These are phyloP conservation scores for Neofusicoccum sp. DNA, from an alignment of 2,329 filamentous ascomycete species.

Conservation along the genomic window DNA sequence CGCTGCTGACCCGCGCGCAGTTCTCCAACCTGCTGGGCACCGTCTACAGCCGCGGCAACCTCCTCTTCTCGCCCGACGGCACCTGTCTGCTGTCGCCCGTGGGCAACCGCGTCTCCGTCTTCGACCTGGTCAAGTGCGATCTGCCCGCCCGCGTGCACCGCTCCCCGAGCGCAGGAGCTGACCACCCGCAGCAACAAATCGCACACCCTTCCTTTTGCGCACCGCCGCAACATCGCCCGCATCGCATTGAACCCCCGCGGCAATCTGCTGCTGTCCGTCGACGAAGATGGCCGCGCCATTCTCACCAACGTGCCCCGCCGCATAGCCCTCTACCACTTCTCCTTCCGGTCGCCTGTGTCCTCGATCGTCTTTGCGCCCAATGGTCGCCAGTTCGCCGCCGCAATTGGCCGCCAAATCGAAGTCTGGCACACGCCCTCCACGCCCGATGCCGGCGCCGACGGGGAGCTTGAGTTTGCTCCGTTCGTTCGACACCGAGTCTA, in stretches of 20 bases:
- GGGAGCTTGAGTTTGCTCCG: constrained; percentile 89
- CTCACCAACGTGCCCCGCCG: constrained; percentile 85
- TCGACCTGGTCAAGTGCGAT: constrained; percentile 88
- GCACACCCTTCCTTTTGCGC: constrained; percentile 81
- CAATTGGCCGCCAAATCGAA: constrained; percentile 81
- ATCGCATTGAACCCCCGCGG: constrained; percentile 86
- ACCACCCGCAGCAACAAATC: constrained; percentile 69
- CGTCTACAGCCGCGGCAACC: constrained; percentile 96
- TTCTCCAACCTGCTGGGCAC: constrained; percentile 98
- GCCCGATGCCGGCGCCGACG: constrained; percentile 73
- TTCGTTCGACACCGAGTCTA: constrained; percentile 87
- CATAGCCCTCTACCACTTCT: constrained; percentile 89
- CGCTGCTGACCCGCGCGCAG: constrained; percentile 50
- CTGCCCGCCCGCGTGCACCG: not conserved
- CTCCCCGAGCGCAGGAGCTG: not conserved
- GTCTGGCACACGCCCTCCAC: constrained; percentile 95
- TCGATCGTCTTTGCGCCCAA: constrained; percentile 88
- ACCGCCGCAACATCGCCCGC: constrained; percentile 87
- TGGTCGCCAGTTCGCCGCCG: constrained; percentile 86
- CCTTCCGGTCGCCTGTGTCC: constrained; percentile 81
- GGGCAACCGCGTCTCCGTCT: constrained; percentile 91
- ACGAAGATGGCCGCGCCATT: constrained; percentile 91
- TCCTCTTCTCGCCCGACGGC: constrained; percentile 94
- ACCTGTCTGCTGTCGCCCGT: constrained; percentile 94
- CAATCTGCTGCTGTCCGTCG: constrained; percentile 87